Percentiles rank a stretch among this genome's conserved stretches.
These are phyloP conservation scores for Suillus luteus DNA, from an alignment of 768 basidiomycete species.

Conservation along the genomic window DNA sequence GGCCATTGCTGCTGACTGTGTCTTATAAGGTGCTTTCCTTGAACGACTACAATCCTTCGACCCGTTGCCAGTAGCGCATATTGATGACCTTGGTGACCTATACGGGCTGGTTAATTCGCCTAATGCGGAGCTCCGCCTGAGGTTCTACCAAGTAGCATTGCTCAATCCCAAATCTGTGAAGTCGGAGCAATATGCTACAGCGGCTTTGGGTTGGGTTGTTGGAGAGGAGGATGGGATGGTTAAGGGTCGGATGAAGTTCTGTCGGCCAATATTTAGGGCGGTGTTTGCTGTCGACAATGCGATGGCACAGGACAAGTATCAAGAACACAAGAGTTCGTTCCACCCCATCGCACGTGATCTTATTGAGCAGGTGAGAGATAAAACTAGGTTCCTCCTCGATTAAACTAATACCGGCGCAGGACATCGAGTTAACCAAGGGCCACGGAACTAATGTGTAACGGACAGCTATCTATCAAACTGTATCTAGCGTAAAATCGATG, in stretches of 20 bases:
- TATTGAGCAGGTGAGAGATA: slow-evolving; percentile 66
- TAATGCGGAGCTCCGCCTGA: slow-evolving; percentile 77
- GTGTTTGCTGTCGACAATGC: slow-evolving; percentile 52
- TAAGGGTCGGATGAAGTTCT: slow-evolving; percentile 87
- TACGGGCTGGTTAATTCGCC: slow-evolving; percentile 51
- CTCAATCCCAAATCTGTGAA: slow-evolving; percentile 46
- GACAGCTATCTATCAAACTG: slow-evolving; percentile 1
- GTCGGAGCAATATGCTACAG: slow-evolving; percentile 50
- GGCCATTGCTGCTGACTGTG: not conserved
- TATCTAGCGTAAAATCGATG: slow-evolving; percentile 1
- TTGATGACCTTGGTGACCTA: slow-evolving; percentile 55
- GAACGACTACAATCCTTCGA: slow-evolving; percentile 69
- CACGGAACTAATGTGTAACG: not conserved
- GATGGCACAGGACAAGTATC: slow-evolving; percentile 56
- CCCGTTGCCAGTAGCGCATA: slow-evolving; percentile 59
- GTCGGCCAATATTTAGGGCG: slow-evolving; percentile 64
- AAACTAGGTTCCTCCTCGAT: not conserved
- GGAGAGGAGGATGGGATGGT: slow-evolving; percentile 58
- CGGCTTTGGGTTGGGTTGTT: slow-evolving; percentile 69
- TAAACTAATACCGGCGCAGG: not conserved
- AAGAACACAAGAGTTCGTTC: slow-evolving; percentile 51
- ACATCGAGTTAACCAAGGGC: not conserved
- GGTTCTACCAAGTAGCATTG: slow-evolving; percentile 77
- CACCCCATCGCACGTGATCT: slow-evolving; percentile 77
- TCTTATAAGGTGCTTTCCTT: slow-evolving; percentile 71